These are phyloP conservation scores for Eleusine indica DNA, from an alignment of 176 grass and related monocot genomes.

Conservation along the genomic window DNA sequence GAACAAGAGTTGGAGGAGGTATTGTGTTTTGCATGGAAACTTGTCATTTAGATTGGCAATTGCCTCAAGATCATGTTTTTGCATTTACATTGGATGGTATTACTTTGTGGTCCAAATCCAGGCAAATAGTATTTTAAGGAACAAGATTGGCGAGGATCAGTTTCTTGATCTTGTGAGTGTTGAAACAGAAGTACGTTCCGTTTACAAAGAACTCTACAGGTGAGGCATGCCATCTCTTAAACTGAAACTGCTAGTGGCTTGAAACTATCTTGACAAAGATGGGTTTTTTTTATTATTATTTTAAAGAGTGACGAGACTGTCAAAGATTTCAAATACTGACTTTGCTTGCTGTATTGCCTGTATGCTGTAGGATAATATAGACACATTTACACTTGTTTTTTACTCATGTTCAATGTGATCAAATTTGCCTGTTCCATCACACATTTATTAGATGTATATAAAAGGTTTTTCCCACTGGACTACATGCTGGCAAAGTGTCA, in stretches of 20 bases:
- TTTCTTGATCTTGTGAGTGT: conserved; percentile 88
- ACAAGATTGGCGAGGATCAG: conserved; percentile 84
- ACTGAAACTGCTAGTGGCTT: conserved; percentile 27
- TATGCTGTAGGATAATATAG: not conserved
- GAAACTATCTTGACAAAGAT: conserved; percentile 25
- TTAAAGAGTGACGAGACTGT: not conserved
- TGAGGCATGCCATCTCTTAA: conserved; percentile 32
- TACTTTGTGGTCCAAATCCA: conserved; percentile 45
- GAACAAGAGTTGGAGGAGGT: conserved; percentile 97
- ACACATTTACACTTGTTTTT: conserved; percentile 20
- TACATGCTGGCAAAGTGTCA: not conserved
- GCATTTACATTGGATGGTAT: conserved; percentile 28
- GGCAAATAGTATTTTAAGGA: conserved; percentile 89
- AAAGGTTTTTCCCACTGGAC: not conserved
- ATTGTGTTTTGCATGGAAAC: conserved; percentile 33
- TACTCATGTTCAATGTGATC: conserved; percentile 4
- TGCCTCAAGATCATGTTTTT: conserved; percentile 30
- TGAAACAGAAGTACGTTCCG: conserved; percentile 82
- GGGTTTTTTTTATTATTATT: not conserved
- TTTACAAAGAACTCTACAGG: conserved; percentile 97
- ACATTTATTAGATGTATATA: not conserved
- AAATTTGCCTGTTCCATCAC: not conserved
- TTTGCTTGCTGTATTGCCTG: conserved; percentile 25
- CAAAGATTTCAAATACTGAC: not conserved
- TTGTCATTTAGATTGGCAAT: not conserved